These are phyloP conservation scores for Picea abies DNA, from an alignment of 83 land plant species.

Conservation along the genomic window DNA sequence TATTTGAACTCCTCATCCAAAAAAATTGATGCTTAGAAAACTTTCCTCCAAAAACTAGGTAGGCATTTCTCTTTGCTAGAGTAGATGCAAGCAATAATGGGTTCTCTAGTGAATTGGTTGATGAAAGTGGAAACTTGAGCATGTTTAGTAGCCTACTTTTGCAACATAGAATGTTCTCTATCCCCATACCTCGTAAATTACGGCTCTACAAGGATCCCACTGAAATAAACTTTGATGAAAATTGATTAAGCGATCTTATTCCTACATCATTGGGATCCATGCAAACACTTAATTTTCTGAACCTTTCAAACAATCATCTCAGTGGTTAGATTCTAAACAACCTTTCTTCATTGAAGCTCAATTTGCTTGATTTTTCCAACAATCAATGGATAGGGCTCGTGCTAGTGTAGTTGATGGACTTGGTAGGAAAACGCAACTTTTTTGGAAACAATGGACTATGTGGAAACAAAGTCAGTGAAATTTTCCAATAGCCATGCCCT, in stretches of 20 bases:
- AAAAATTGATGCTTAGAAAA: too few relatives aligned
- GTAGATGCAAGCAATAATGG: too few relatives aligned
- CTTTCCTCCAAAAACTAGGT: too few relatives aligned
- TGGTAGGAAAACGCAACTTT: constrained; percentile 14
- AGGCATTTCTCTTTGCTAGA: too few relatives aligned
- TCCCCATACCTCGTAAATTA: too few relatives aligned
- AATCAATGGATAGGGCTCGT: constrained; percentile 23
- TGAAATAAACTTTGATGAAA: constrained; percentile 19
- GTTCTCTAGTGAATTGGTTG: too few relatives aligned
- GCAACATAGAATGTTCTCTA: too few relatives aligned
- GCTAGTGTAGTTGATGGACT: constrained; percentile 20
- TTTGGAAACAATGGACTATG: constrained; percentile 23
- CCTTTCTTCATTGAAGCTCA: constrained; percentile 24
- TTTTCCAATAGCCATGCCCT: too few relatives aligned
- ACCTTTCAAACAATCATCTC: constrained; percentile 32
- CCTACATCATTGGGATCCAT: constrained; percentile 24
- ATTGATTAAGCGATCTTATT: constrained; percentile 21
- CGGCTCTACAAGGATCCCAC: too few relatives aligned
- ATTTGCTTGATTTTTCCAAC: constrained; percentile 26
- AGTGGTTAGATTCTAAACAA: constrained; percentile 26
- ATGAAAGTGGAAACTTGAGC: too few relatives aligned
- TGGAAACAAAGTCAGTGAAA: not conserved
- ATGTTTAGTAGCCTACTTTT: too few relatives aligned
- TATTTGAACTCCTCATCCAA: too few relatives aligned
- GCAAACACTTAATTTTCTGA: constrained; percentile 19